A percentile compares a stretch with the other conserved stretches of the same genome.
Conservation (phyloP, 352 stramenopile genomes). For the Elongisporangium anandrum region DNA sequence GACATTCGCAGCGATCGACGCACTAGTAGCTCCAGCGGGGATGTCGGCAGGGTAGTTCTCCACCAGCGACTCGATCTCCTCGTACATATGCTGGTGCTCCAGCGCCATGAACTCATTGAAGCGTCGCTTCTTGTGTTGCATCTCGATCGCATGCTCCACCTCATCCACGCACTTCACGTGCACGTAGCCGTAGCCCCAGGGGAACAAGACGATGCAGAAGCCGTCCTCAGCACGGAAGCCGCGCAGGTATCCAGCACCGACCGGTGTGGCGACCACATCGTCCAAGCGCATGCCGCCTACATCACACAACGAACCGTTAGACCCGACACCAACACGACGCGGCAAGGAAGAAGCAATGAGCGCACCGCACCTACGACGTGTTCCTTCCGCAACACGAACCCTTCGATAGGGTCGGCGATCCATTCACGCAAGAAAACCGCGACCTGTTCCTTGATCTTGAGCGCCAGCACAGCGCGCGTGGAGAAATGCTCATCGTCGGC, state of each 20-base stretch:
- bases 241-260: constrained; percentile 56
- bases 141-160: constrained; percentile 26
- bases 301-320: neutral
- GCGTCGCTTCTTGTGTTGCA: constrained; percentile 38
- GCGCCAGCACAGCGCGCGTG: constrained; percentile 31
- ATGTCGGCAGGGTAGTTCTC: constrained; percentile 31
- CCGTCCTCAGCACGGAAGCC: constrained; percentile 45
- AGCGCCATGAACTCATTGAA: constrained; percentile 50
- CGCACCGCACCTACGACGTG: constrained; percentile 63
- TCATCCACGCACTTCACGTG: constrained; percentile 50
- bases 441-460: constrained; percentile 68
- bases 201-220: constrained; percentile 68
- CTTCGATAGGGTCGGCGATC: constrained; percentile 66
- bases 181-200: constrained; percentile 72
- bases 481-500: constrained; percentile 14
- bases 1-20: constrained; percentile 8
- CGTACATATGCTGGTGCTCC: constrained; percentile 66
- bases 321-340: neutral
- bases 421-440: constrained; percentile 63
- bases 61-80: constrained; percentile 58
- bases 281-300: constrained; percentile 40
- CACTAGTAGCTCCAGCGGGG: neutral
- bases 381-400: constrained; percentile 61
- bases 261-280: constrained; percentile 59
- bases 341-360: neutral